Evolutionary conservation across 805 yeast genomes (phyloP), one percentile per base, ranked within the genome.

Genomic region (Saccharomycopsis sp.): DNA sequence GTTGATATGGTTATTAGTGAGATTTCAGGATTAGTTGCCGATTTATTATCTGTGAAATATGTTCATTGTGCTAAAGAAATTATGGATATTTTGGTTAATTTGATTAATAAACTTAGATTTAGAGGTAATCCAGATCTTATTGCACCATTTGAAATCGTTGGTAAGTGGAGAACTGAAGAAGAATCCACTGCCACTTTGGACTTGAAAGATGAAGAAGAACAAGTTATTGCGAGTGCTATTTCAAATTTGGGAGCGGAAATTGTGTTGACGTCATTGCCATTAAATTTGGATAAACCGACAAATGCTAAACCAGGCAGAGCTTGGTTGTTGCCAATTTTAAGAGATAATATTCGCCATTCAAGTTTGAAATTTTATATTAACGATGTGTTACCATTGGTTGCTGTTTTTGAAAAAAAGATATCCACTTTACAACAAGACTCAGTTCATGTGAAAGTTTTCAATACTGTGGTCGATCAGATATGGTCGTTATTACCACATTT

Each of bases 401-500:
- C 69, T 32, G 65, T 70, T 46, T 84, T 82, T 55, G 71, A 72
- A 39, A 59, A 64, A 7, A 77, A 72, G 49, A 65, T 76, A 39
- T 54, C 63, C 1, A 60, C 69, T 17, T 54, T 72, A 27, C 67
- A 72, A 33, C 70, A 74, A 40, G 74, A 77, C 41, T 77, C 89
- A 1, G 71, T 85, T 49, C 84, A 86, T 59, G 62, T 67, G 47
- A 93, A 87, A 64, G 77, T 93, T 42, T 84, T 85, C 59, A 74
- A 79, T 55, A 90, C 98, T 2, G 77, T 93, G 37, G 69, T 85
- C 34, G 95, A 85, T 59, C 99, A 93, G 70, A 71, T 89, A 27
- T 88, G 97, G 97, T 79, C 94, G 1, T 68, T 89, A 51, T 68
- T 93, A 51, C 96, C 97, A 14, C 83, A 80, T 54, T 93, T 88